A percentile compares a stretch with the other conserved stretches of the same genome.
Evolutionary conservation across 306 rosid species (phyloP).

Genomic region (Rosa rugosa): DNA sequence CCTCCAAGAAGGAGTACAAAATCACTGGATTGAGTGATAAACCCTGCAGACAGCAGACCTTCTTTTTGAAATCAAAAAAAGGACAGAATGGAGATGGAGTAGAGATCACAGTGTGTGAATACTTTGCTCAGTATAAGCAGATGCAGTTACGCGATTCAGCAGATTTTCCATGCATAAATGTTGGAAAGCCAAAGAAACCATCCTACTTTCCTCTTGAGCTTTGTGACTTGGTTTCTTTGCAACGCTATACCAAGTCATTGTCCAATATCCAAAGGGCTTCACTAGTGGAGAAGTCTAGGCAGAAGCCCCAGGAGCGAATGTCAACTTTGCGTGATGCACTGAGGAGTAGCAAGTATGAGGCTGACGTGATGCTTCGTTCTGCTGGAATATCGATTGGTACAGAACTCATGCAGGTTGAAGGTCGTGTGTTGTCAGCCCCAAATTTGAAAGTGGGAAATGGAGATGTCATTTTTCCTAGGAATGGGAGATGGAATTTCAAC

Average conservation of each 20-base stretch:
- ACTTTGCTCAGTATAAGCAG: slow-evolving; percentile 21
- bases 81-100: slow-evolving; percentile 35
- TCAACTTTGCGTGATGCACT: slow-evolving; percentile 15
- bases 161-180: slow-evolving; percentile 51
- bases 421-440: slow-evolving; percentile 42
- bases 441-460: slow-evolving; percentile 35
- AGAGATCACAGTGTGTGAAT: slow-evolving; percentile 40
- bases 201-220: slow-evolving; percentile 46
- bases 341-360: slow-evolving; percentile 29
- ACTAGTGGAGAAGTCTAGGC: slow-evolving; percentile 43
- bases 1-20: slow-evolving; percentile 38
- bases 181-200: slow-evolving; percentile 48
- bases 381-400: slow-evolving; percentile 33
- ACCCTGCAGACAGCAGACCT: slow-evolving; percentile 41
- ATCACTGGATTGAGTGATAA: slow-evolving; percentile 53
- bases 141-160: slow-evolving; percentile 26
- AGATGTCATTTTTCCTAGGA: slow-evolving; percentile 20
- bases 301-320: slow-evolving; percentile 39
- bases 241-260: slow-evolving; percentile 48
- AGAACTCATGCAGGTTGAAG: slow-evolving; percentile 28
- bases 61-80: slow-evolving; percentile 8
- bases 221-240: slow-evolving; percentile 43
- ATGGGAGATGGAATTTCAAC: slow-evolving; percentile 49
- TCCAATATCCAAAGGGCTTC: slow-evolving; percentile 44
- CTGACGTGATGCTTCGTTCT: slow-evolving; percentile 44